Percentiles rank a stretch among this genome's conserved stretches.
phyloP scores from a whole-genome alignment of 2,329 filamentous ascomycete genomes.

The Pyrenophora tritici-repentis region DNA sequence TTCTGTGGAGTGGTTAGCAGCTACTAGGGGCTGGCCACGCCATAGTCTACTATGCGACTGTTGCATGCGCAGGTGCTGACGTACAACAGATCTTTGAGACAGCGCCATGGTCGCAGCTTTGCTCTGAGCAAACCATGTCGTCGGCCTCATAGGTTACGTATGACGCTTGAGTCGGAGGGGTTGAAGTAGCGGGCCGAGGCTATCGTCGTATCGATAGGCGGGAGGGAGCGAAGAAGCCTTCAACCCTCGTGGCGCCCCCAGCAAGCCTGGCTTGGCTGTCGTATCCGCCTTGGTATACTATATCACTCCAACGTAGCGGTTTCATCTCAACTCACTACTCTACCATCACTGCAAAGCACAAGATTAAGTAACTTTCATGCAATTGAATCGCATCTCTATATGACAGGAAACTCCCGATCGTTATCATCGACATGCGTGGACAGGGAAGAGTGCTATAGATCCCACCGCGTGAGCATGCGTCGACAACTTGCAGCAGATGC shows the following conservation, averaged over 20 bases:
- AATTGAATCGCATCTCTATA: conserved; percentile 47
- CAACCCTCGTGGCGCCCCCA: conserved; percentile 10
- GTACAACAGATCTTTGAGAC: conserved; percentile 38
- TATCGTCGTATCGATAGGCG: conserved; percentile 12
- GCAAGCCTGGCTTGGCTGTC: not conserved
- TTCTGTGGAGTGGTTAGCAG: conserved; percentile 32
- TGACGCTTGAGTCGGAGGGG: conserved; percentile 23
- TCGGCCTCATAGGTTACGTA: conserved; percentile 26
- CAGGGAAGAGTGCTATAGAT: conserved; percentile 35
- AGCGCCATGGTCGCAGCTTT: conserved; percentile 38
- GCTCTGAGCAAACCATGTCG: conserved; percentile 41
- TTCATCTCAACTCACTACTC: not conserved
- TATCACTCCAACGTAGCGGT: not conserved
- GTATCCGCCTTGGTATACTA: not conserved
- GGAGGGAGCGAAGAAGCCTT: conserved; percentile 4
- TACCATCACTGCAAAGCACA: conserved; percentile 4
- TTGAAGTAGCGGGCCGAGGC: conserved; percentile 32
- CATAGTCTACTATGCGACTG: not conserved
- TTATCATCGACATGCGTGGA: conserved; percentile 45
- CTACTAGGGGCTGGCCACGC: not conserved
- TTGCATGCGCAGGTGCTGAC: conserved; percentile 1
- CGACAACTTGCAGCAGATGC: conserved; percentile 44
- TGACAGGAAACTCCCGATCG: conserved; percentile 47
- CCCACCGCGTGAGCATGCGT: conserved; percentile 40
- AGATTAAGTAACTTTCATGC: conserved; percentile 35